Evolutionary conservation across 2,329 filamentous ascomycete species (phyloP), one percentile per base, ranked within the genome.

Genomic region (Colletotrichum caudatum): DNA sequence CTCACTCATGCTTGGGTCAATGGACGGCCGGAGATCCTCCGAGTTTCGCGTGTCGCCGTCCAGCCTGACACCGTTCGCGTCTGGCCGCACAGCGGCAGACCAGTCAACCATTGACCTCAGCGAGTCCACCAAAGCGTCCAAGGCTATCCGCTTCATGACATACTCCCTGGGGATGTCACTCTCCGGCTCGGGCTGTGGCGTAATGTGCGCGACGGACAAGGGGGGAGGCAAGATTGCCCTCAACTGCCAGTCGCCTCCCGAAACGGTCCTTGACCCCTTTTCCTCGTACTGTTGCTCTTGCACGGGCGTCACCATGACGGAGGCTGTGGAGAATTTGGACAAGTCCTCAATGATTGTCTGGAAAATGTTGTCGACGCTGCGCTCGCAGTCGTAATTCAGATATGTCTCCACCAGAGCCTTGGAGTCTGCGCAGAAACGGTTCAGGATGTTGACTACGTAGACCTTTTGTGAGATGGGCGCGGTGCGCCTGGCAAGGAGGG

Each of bases 321-420:
- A 91, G 12, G 91, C 88, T 64, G 93, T 96, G 1, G 94, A 93
- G 76, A 97, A 93, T 76, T 92, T 92, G 41, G 95, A 96, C 23
- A 99, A 84, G 81, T 98, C 94, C 80, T 99, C 97, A 61, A 99
- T 95, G 65, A 98, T 91, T 26, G 89, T 92, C 81, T 99, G 96
- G 80, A 97, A 99, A 81, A 98, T 96, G 81, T 99, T 99, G 82
- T 98, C 95, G 71, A 98, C 89, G 51, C 94, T 94, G 72, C 95
- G 89, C 78, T 98, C 97, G 82, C 96, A 99, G 80, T 99, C 96
- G 78, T 99, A 99, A 81, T 99, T 99, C 74, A 99, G 88, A 81
- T 99, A 99, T 18, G 95, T 92, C 81, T 99, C 96, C 20, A 99
- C 96, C 60, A 99, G 81, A 0, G 94, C 95, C 75, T 94, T 89